Conservation (phyloP, 345 rosid species). For the Sapria himalayana region DNA sequence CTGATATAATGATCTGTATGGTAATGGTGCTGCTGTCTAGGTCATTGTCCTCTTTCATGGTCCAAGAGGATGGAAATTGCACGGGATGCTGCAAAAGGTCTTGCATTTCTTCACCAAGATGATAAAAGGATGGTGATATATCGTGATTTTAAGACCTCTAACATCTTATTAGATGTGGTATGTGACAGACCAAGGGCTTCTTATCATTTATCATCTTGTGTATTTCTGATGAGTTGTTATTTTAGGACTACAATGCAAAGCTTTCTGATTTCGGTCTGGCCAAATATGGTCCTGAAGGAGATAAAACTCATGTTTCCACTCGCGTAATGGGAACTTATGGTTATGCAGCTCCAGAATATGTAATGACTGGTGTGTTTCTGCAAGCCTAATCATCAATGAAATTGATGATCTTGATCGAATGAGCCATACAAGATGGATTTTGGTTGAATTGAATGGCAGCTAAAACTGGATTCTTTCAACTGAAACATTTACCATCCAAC, state of each 20-base stretch:
- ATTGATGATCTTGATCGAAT: too few species aligned
- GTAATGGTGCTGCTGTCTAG: too few species aligned
- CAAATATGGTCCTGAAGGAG: slow-evolving; percentile 96
- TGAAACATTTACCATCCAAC: too few species aligned
- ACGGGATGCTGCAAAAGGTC: slow-evolving; percentile 88
- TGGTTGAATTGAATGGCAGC: too few species aligned
- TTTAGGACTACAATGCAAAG: slow-evolving; percentile 86
- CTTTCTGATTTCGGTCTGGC: slow-evolving; percentile 97
- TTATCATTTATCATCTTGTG: neutral
- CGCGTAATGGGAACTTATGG: slow-evolving; percentile 98
- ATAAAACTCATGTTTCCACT: slow-evolving; percentile 92
- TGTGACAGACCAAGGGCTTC: slow-evolving; percentile 5
- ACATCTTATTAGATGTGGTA: slow-evolving; percentile 80
- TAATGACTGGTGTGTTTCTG: slow-evolving; percentile 87
- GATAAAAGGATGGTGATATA: slow-evolving; percentile 86
- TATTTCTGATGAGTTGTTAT: slow-evolving; percentile 11
- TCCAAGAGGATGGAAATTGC: slow-evolving; percentile 91
- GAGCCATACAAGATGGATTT: too few species aligned
- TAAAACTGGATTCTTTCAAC: too few species aligned
- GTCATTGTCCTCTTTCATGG: slow-evolving; percentile 99
- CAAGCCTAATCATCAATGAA: too few species aligned
- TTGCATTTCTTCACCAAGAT: slow-evolving; percentile 94
- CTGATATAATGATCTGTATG: too few species aligned
- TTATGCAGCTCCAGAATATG: slow-evolving; percentile 96
- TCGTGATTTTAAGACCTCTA: slow-evolving; percentile 95